A percentile compares a stretch with the other conserved stretches of the same genome.
These are phyloP conservation scores for Verticillium albo-atrum DNA, from an alignment of 2,329 filamentous ascomycete species.

Conservation along the genomic window DNA sequence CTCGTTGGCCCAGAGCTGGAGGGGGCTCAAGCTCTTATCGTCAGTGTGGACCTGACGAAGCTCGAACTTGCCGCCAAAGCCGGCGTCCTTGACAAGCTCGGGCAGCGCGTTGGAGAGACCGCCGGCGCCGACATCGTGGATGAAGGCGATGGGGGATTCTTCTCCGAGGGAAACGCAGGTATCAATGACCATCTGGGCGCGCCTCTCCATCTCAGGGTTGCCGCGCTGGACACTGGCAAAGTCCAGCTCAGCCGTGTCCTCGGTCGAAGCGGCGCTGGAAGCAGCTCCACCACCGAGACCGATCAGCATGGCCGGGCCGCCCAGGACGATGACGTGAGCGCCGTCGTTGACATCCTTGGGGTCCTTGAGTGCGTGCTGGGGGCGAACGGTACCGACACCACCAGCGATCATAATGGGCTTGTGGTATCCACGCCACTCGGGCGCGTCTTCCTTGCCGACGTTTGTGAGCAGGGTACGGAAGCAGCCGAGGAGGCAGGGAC, in stretches of 20 bases:
- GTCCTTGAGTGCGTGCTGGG: constrained; percentile 85
- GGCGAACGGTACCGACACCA: constrained; percentile 86
- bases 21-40: constrained; percentile 86
- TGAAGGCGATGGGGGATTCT: constrained; percentile 89
- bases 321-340: constrained; percentile 88
- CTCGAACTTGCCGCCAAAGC: constrained; percentile 86
- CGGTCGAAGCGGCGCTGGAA: constrained; percentile 82
- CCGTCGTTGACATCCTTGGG: constrained; percentile 74
- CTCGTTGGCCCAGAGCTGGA: constrained; percentile 98
- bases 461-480: constrained; percentile 84
- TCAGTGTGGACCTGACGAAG: constrained; percentile 90
- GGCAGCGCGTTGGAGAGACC: constrained; percentile 72
- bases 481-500: constrained; percentile 81
- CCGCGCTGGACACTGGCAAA: constrained; percentile 97
- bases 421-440: constrained; percentile 85
- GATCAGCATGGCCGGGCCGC: constrained; percentile 96
- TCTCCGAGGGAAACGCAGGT: constrained; percentile 80
- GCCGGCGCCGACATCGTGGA: constrained; percentile 95
- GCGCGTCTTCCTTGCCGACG: constrained; percentile 45
- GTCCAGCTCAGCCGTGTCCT: constrained; percentile 87
- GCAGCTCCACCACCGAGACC: constrained; percentile 93
- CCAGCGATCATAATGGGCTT: constrained; percentile 99
- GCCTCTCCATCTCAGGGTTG: constrained; percentile 92
- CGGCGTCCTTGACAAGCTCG: constrained; percentile 85
- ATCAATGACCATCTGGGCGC: constrained; percentile 98